Evolutionary conservation across 2,329 filamentous ascomycete species (phyloP).

Genomic region (Monosporascus sp.): DNA sequence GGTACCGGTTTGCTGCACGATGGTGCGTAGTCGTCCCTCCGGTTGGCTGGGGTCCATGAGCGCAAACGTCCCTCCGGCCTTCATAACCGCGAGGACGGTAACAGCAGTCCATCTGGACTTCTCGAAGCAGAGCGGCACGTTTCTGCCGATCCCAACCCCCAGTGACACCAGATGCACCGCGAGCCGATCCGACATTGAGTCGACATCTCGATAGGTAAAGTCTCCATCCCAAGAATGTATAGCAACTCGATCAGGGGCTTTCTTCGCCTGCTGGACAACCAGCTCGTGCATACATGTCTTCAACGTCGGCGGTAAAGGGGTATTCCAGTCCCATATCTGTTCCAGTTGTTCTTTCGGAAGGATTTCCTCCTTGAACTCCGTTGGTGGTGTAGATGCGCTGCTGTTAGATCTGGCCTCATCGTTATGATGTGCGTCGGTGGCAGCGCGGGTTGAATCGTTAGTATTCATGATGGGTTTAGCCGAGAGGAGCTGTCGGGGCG

Average conservation of each 20-base stretch:
- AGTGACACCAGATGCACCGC: conserved; percentile 31
- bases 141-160: conserved; percentile 33
- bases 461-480: conserved; percentile 7
- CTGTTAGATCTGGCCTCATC: conserved; percentile 16
- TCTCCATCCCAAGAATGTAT: conserved; percentile 46
- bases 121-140: conserved; percentile 46
- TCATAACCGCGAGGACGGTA: conserved; percentile 41
- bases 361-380: conserved; percentile 21
- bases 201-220: conserved; percentile 40
- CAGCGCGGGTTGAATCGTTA: conserved; percentile 6
- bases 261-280: conserved; percentile 32
- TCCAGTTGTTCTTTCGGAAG: conserved; percentile 31
- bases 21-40: conserved; percentile 36
- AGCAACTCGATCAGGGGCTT: conserved; percentile 34
- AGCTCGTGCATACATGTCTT: conserved; percentile 41
- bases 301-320: conserved; percentile 33
- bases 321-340: conserved; percentile 43
- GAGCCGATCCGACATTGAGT: conserved; percentile 34
- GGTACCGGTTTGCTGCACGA: conserved; percentile 37
- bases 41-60: conserved; percentile 43
- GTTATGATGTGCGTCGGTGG: conserved; percentile 10
- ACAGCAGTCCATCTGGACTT: conserved; percentile 42
- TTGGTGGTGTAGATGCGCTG: conserved; percentile 21
- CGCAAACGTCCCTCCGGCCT: conserved; percentile 41
- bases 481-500: neutral